Evolutionary conservation across 441 rosid genomes (phyloP), one percentile per base, ranked within the genome.

Genomic region (Pelargonium cotyledonis): DNA sequence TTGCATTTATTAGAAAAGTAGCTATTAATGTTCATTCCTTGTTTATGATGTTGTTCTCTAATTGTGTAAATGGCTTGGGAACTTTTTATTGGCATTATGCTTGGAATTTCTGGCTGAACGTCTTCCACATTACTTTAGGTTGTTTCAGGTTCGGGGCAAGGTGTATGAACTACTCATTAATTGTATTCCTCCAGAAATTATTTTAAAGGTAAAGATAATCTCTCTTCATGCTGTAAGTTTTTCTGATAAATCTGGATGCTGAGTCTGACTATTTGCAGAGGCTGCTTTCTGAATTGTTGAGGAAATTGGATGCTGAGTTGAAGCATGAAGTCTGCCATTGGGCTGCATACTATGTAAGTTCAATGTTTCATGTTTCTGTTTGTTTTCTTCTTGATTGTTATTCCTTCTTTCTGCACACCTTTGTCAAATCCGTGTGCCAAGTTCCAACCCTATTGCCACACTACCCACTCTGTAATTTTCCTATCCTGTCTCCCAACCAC

Each of bases 241-340:
- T 29, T 11, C 29, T 65, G 35, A 47, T 51, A 62, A 6, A 8
- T 1, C 51, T 69, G 69, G 57, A 18, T n/a, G 38, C 66, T 68
- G 64, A 79, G 71, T 18, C 53, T 19, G 51, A 55, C 58, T 21
- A 69, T 31, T 43, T 53, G 4, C 91, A 95, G 97, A 87, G 81
- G 72, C 84, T 91, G 71, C 88, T 88, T 62, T 80, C 81, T 73
- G 97, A 95, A 76, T 78, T 95, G 72, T 74, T 91, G 80, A 88
- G 81, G 87, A 89, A 85, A 81, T 80, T 91, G 65, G 99, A 94
- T 82, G 87, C 89, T 12, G 96, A 95, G 72, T 80, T 91, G 46
- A 95, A 95, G 86, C 99, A 88, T 70, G 97, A 95, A 84, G 81
- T 86, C 68, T 83, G 97, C 78, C 97, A 86, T 70, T 95, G 97